Base-by-base conservation (phyloP, 2,329 filamentous ascomycete species). In the Cytospora chrysosperma region DNA sequence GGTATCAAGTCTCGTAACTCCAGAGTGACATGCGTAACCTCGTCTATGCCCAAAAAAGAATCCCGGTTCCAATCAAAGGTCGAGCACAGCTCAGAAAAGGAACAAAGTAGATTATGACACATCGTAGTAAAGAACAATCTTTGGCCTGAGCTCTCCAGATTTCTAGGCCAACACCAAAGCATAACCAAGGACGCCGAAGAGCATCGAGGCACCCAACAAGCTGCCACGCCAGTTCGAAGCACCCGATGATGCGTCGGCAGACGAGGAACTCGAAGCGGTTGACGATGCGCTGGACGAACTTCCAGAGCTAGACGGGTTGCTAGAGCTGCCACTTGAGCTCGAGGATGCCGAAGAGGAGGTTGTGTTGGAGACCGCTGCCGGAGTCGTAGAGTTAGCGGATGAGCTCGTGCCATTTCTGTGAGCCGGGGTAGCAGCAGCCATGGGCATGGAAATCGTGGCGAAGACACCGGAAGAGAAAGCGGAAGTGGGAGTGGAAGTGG, bases 371-470 rank as follows among this genome's bases (percentile, higher is more conserved):
- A 57, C 61, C 13, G 67, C 55, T 21, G 61, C 21, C 27, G 58
- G 47, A 34, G 66, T 60, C 54, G 70, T 53, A 27, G 67, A 65
- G 27, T 62, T 68, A 40, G 67, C 65, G 17, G 54, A 40, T 4
- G 21, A 26, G 55, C 37, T 59, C 40, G 61, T 54, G n/a, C 61
- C 61, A 32, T 59, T 59, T 43, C 32, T 12, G 34, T 30, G 32
- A 17, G 54, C 55, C 12, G 49, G 24, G 6, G 34, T 40, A 8
- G n/a, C 49, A 5, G 50, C 9, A 13, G 26, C 32, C 1, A 34
- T 21, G 7, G 59, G n/a, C 24, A 56, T 51, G 13, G 40, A 30
- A 3, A 51, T 17, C 13, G 5, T 40, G 34, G 4, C 26, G 19
- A 26, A n/a, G 12, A 37, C 4, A 50, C 32, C 34, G 17, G 60